Conservation (phyloP, 768 basidiomycete genomes). For the Cystofilobasidium ferigula region DNA sequence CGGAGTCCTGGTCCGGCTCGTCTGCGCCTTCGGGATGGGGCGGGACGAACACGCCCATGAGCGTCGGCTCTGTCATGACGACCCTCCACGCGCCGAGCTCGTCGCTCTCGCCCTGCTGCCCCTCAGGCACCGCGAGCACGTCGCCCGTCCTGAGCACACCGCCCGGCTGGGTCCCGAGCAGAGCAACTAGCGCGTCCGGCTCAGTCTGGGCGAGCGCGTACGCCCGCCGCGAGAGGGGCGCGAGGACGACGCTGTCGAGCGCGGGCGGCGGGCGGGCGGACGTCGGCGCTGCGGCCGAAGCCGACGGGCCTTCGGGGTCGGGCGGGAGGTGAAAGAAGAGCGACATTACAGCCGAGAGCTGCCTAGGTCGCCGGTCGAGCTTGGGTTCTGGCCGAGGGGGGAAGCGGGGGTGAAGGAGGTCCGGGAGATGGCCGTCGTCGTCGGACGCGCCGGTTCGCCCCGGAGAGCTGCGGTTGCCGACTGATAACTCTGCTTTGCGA, state of each 20-base stretch:
- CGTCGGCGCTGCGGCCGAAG: background rate
- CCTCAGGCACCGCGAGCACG: slow-evolving; percentile 10
- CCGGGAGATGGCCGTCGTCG: no score
- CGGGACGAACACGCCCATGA: slow-evolving; percentile 8
- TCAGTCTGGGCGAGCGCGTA: background rate
- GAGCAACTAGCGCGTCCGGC: background rate
- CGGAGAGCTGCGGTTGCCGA: no score
- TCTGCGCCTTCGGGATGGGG: background rate
- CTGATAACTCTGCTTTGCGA: no score
- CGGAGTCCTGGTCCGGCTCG: background rate
- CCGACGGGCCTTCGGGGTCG: no score
- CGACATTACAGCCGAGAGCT: background rate
- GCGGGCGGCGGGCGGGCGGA: background rate
- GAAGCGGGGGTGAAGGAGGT: no score
- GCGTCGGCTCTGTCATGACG: slow-evolving; percentile 20
- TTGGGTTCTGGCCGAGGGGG: no score
- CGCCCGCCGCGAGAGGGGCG: background rate
- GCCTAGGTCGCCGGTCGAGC: no score
- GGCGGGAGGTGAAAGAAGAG: no score
- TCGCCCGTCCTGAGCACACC: slow-evolving; percentile 18
- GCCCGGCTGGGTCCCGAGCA: background rate
- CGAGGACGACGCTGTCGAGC: slow-evolving; percentile 12
- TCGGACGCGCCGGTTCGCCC: no score
- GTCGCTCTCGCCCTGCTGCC: background rate
- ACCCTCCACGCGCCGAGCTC: slow-evolving; percentile 17